Evolutionary conservation across 164 flowering plant genomes (phyloP), one percentile per base, ranked within the genome.

Genomic region (Hamamelis virginiana): DNA sequence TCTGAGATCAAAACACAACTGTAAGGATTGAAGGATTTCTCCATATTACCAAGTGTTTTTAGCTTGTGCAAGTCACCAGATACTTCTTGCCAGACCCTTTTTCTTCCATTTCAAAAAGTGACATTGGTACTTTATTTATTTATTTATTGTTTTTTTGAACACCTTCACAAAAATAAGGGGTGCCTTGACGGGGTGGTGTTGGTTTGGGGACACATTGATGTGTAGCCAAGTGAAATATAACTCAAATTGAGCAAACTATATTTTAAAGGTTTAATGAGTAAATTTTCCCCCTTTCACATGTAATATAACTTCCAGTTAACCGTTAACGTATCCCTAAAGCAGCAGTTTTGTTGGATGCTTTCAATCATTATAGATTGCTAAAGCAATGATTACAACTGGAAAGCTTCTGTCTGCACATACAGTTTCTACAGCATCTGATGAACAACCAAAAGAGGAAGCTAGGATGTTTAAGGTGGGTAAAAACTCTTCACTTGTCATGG

Each of bases 371-470:
- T 82, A 90, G 96, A 90, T 94, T 78, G 89, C 98, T 46, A 83
- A 82, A 82, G 80, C 82, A 68, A 87, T 91, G 98, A 75, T 76
- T 62, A 67, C 80, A 74, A 66, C 89, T 41, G 98, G 97, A 73
- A 83, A 80, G 70, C 75, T 81, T 64, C 82, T 91, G 27, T 80
- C 93, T 73, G 84, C 86, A 62, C 74, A 23, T 55, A 72, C 85
- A 66, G 77, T 78, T 47, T 64, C 87, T 41, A 59, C 78, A 61
- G 66, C 18, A 26, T 59, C 81, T 21, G 70, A 75, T 68, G 80
- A 75, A 74, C 59, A 73, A 63, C 81, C 88, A n/a, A 75, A 80
- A 79, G 27, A 33, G 4, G 93, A 86, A 83, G 66, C 83, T 18
- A 85, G 89, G 73, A 78, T 82, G 78, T 61, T 91, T 1, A 91